phyloP scores from a whole-genome alignment of 371 early-diverging fungal genomes.

The Lichtheimia ramosa region DNA sequence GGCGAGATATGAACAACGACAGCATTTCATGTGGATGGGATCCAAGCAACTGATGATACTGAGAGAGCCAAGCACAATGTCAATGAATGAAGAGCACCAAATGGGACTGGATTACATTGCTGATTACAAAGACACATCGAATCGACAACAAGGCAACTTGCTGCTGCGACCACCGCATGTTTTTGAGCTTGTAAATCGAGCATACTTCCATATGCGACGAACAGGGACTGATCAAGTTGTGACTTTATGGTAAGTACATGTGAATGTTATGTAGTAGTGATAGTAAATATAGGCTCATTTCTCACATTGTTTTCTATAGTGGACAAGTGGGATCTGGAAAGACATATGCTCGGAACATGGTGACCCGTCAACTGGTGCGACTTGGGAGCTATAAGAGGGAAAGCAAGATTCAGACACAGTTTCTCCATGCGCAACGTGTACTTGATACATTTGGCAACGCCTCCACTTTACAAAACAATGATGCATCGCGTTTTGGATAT shows the following conservation, averaged over 20 bases:
- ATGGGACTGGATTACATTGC: slow-evolving; percentile 45
- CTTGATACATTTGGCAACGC: slow-evolving; percentile 90
- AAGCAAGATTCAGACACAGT: slow-evolving; percentile 72
- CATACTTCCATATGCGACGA: slow-evolving; percentile 44
- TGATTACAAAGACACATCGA: slow-evolving; percentile 30
- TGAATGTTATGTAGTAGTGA: not conserved
- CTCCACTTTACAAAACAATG: slow-evolving; percentile 66
- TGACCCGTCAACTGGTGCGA: slow-evolving; percentile 70
- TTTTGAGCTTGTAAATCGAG: slow-evolving; percentile 38
- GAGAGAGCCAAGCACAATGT: slow-evolving; percentile 49
- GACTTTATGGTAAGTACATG: slow-evolving; percentile 26
- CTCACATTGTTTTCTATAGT: slow-evolving; percentile 70
- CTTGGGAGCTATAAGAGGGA: slow-evolving; percentile 81
- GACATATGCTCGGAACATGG: slow-evolving; percentile 66
- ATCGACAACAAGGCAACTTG: slow-evolving; percentile 6
- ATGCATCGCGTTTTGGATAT: slow-evolving; percentile 89
- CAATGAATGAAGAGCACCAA: slow-evolving; percentile 29
- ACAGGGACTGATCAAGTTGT: slow-evolving; percentile 42
- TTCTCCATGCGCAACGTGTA: slow-evolving; percentile 71
- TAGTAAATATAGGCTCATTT: slow-evolving; percentile 27
- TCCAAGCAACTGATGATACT: slow-evolving; percentile 48
- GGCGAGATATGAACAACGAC: slow-evolving; percentile 44
- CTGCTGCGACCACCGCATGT: slow-evolving; percentile 36
- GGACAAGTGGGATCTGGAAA: slow-evolving; percentile 94
- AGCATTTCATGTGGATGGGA: slow-evolving; percentile 66